Evolutionary conservation across 345 rosid species (phyloP).

Genomic region (Aquilaria yunnanensis): DNA sequence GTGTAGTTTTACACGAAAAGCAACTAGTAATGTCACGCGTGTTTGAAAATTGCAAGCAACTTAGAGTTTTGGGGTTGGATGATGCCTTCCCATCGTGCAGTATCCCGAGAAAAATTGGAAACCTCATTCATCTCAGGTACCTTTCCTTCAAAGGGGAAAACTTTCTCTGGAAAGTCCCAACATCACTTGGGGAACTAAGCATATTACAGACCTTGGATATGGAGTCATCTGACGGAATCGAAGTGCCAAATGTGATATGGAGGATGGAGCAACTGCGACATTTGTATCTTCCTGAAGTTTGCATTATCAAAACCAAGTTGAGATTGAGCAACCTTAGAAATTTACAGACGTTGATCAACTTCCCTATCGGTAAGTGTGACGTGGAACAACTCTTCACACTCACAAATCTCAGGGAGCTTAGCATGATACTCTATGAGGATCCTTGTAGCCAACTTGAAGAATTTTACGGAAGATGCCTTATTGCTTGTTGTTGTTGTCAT

Average conservation of each 20-base stretch:
- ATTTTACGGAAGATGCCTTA: background rate
- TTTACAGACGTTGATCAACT: background rate
- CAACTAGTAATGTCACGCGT: too few species aligned
- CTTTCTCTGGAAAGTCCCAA: background rate
- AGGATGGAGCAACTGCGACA: conserved; percentile 5
- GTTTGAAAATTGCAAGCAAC: background rate
- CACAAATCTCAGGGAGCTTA: background rate
- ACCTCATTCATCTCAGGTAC: conserved; percentile 31
- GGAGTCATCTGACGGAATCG: background rate
- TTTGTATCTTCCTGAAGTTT: background rate
- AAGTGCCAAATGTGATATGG: too few species aligned
- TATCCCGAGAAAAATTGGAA: conserved; percentile 18
- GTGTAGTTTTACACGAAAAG: too few species aligned
- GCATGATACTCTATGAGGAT: background rate
- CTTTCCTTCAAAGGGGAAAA: background rate
- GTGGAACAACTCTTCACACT: background rate
- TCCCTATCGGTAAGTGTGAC: background rate
- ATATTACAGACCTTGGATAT: conserved; percentile 5
- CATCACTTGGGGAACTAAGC: conserved; percentile 15
- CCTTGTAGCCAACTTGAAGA: background rate
- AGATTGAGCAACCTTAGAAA: background rate
- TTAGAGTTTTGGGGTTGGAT: conserved; percentile 29
- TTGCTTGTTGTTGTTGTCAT: too few species aligned
- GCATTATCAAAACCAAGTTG: background rate
- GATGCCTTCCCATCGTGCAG: background rate